Evolutionary conservation across 2,329 filamentous ascomycete genomes (phyloP), one percentile per base, ranked within the genome.

Genomic region (Aspergillus brasiliensis): DNA sequence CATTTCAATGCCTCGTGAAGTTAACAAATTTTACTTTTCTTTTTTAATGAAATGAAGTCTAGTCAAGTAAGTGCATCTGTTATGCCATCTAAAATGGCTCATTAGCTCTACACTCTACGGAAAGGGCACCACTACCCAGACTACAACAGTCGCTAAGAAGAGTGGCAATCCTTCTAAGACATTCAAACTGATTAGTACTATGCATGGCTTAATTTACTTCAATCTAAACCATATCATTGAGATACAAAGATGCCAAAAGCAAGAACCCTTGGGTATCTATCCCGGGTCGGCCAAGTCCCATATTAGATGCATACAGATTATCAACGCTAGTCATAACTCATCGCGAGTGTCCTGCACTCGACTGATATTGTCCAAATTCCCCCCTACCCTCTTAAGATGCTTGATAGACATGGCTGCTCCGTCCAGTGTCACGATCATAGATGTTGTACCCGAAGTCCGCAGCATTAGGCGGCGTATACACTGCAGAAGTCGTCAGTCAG

Each of bases 401-500:
- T 57, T 73, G 70, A 4, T 65, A 58, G 1, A 73, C 69, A 58
- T 68, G 67, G 54, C 68, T 68, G 5, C 67, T 62, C 48, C 67
- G 68, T 8, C 71, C 71, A 1, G 71, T 72, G 0, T 57, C 62
- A 37, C 69, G 67, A 44, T 73, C 68, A 52, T 71, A 73, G 27
- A 73, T 69, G 38, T 73, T 67, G 38, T 73, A 73, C 3, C 71
- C 71, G 51, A 71, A 73, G 28, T 73, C 71, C 1, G 71, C 71
- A 13, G 71, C 71, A 65, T 73, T 73, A 0, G 71, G 71, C 1
- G 71, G 71, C 1, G 71, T 73, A 44, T 73, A 73, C 40, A 73
- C 71, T 73, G 21, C 27, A 11, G 0, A 19, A 4, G 21, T 6
- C n/a, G n/a, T n/a, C n/a, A n/a, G 10, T 57, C 5, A 60, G 53